A percentile compares a stretch with the other conserved stretches of the same genome.
phyloP scores from a whole-genome alignment of 345 rosid genomes.

The Diplotaxis tenuifolia region DNA sequence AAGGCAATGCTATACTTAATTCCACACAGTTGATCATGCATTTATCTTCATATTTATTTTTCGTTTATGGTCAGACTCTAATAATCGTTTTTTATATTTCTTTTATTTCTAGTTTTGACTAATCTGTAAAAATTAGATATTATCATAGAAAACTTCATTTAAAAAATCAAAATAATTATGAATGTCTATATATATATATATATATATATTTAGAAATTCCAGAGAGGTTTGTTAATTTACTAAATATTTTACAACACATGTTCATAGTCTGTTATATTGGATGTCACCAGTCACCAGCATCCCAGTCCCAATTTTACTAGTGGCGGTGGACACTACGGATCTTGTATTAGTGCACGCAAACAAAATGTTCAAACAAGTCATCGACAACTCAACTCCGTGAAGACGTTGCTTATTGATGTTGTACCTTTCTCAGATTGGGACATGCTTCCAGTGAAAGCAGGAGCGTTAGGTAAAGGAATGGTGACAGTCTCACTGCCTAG shows the following conservation, averaged over 20 bases:
- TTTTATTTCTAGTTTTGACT: background rate
- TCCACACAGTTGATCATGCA: background rate
- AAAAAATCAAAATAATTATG: background rate
- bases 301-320: background rate
- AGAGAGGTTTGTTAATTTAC: background rate
- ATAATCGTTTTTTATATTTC: background rate
- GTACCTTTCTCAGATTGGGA: background rate
- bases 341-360: background rate
- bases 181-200: too few relatives aligned
- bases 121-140: background rate
- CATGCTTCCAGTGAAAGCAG: background rate
- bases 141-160: background rate
- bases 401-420: background rate
- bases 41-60: background rate
- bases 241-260: background rate
- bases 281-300: background rate
- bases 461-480: background rate
- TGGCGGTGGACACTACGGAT: background rate
- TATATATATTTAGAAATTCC: background rate
- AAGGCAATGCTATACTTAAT: too few relatives aligned
- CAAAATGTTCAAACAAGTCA: background rate
- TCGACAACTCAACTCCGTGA: background rate
- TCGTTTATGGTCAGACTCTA: background rate
- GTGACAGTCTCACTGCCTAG: background rate
- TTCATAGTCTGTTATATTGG: background rate